Evolutionary conservation across 2,329 filamentous ascomycete species (phyloP).

Genomic region (Nectriaceae sp.): DNA sequence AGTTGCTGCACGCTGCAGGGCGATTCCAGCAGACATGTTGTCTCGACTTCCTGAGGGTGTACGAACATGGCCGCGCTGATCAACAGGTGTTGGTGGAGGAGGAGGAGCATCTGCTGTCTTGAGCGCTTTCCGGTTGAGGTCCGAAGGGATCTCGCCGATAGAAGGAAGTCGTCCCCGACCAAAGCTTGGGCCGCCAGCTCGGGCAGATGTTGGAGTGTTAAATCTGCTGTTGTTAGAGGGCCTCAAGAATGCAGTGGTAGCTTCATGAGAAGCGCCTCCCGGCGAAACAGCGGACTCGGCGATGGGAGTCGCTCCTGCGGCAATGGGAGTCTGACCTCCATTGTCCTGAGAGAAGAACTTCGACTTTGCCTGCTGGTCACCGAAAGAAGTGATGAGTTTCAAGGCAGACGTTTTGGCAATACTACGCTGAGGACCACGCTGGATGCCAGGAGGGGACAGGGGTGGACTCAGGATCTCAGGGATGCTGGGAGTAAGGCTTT

Average conservation of each 20-base stretch:
- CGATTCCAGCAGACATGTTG: conserved; percentile 44
- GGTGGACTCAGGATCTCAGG: conserved; percentile 68
- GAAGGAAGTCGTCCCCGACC: conserved; percentile 70
- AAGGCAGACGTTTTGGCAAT: conserved; percentile 81
- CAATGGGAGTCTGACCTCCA: conserved; percentile 71
- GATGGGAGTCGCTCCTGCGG: conserved; percentile 85
- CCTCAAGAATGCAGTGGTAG: conserved; percentile 67
- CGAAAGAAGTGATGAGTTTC: conserved; percentile 91
- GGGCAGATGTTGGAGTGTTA: conserved; percentile 69
- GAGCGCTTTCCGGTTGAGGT: conserved; percentile 33
- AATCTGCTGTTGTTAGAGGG: conserved; percentile 68
- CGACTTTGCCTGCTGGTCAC: conserved; percentile 60
- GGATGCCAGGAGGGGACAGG: conserved; percentile 70
- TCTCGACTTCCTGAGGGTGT: conserved; percentile 44
- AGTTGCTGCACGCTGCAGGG: conserved; percentile 65
- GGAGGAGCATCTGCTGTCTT: conserved; percentile 25
- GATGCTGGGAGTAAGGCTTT: conserved; percentile 55
- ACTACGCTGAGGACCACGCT: conserved; percentile 59
- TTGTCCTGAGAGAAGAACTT: conserved; percentile 65
- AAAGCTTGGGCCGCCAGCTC: conserved; percentile 59
- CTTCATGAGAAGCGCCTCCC: conserved; percentile 56
- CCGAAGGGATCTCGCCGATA: conserved; percentile 62
- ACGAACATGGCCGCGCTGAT: conserved; percentile 34
- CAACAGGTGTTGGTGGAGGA: conserved; percentile 28
- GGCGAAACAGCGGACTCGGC: conserved; percentile 71